Evolutionary conservation across 2,329 filamentous ascomycete genomes (phyloP), one percentile per base, ranked within the genome.

Genomic region (Colletotrichum cordylinicola): DNA sequence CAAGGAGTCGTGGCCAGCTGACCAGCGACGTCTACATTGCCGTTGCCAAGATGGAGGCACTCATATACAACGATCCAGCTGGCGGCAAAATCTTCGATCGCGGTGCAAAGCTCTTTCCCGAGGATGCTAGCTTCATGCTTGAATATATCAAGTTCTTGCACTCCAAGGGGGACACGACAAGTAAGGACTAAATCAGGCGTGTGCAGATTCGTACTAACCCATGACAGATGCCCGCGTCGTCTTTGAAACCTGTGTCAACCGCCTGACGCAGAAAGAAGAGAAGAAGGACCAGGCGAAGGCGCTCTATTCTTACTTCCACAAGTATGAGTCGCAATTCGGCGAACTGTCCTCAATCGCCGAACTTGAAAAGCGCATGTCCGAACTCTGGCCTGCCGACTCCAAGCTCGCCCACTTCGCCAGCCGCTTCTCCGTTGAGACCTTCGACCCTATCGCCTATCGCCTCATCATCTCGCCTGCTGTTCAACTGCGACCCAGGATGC

Each of bases 111-210:
- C 88, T 99, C 15, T 99, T 98, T 82, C 96, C 96, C 0, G 95
- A 98, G 65, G 96, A 98, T 81, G 96, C 98, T 83, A 90, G 93
- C 74, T 98, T 98, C 85, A 95, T 98, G 78, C 90, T 99, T 67
- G 96, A 98, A 84, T 98, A 99, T 84, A 89, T 99, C 80, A 98
- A 98, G 86, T 97, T 98, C 84, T 88, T 99, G 75, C 94, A 98
- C 80, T 94, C 94, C 15, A 95, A 95, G 82, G 96, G 98, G 80
- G 97, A 99, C 84, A 93, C 96, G 64, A 98, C 95, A 37, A 98
- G 95, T 98, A 90, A 90, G 94, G 18, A 13, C 9, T 18, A 31
- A 18, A 24, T 18, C 29, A n/a, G 24, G 5, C 18, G 9, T 12
- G n/a, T 27, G 5, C 3, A 24, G 24, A 9, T 27, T 39, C 16